phyloP scores from a whole-genome alignment of 2,329 filamentous ascomycete genomes.

The Lasiodiplodia hormozganensis region DNA sequence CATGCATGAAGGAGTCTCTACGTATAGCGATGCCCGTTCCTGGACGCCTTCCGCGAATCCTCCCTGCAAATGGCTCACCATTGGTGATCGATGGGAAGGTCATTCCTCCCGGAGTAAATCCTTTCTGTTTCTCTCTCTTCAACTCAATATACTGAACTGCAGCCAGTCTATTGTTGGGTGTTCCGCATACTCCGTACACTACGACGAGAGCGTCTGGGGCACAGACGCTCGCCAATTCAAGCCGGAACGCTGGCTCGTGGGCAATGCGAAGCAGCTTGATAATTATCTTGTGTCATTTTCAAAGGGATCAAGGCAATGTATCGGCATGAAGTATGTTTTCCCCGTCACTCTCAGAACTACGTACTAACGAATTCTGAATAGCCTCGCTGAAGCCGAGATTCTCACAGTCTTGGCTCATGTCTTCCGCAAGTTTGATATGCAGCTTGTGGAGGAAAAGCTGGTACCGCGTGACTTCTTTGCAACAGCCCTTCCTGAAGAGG shows the following conservation, averaged over 20 bases:
- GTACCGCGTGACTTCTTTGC: not conserved
- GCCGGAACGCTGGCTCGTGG: constrained; percentile 47
- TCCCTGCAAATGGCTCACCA: not conserved
- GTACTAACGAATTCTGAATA: not conserved
- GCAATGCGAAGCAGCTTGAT: not conserved
- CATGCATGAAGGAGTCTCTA: constrained; percentile 2
- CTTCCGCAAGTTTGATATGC: constrained; percentile 5
- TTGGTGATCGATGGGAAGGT: not conserved
- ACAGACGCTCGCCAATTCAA: constrained; percentile 44
- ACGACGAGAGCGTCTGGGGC: constrained; percentile 38
- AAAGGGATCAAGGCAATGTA: not conserved
- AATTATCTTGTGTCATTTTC: not conserved
- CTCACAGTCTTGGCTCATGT: not conserved
- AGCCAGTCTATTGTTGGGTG: constrained; percentile 32
- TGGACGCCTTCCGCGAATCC: not conserved
- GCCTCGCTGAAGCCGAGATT: not conserved
- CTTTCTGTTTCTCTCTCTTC: not conserved
- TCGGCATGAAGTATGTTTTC: not conserved
- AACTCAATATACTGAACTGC: not conserved
- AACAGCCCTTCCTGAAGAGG: not conserved
- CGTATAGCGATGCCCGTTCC: not conserved
- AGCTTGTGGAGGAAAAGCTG: not conserved
- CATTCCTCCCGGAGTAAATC: not conserved
- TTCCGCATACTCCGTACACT: constrained; percentile 39
- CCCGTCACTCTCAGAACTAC: too few relatives aligned